Evolutionary conservation across 306 rosid species (phyloP), one percentile per base, ranked within the genome.

Genomic region (Vigna angularis): DNA sequence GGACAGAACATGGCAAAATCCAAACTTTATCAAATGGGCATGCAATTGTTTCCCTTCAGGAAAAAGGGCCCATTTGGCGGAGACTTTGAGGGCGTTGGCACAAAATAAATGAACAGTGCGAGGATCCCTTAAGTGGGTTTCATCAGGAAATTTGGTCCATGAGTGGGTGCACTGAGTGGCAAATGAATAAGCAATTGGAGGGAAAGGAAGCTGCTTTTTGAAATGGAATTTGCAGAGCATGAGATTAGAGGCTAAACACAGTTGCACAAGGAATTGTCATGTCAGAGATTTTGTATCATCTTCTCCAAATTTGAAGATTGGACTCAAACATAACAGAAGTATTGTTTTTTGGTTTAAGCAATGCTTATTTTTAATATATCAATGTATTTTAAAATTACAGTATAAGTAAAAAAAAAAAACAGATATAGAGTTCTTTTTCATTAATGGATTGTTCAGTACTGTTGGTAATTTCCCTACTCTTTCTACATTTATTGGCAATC

Each of bases 21-120:
- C 93, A 26, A 65, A 72, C 89, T 88, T 92, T 15, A 91, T 72
- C 34, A 82, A 62, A 69, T 79, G 81, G 63, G 96, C 89, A 70
- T 94, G 98, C 3, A 88, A 13, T 59, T 84, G 94, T 86, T 87
- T 88, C 63, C 83, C 93, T 82, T 79, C 84, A 36, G 87, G 85
- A 77, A 90, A 86, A 76, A 81, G 79, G 2, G 79, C 80, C 86
- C 57, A 70, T 73, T 81, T 82, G 59, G 90, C 90, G 3, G 93
- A 80, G 79, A 85, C 77, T 79, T 85, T 89, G 40, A 93, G 93
- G 65, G 86, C 88, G 1, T 83, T 83, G 73, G 91, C 73, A 83
- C 72, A 86, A 76, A 87, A 76, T 15, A 51, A 82, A 76, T 67
- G 82, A 30, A 58, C 73, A 36, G 50, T 42, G 64, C 76, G 66